These are phyloP conservation scores for Sugiyamaella marilandica DNA, from an alignment of 805 yeast genomes.

Conservation along the genomic window DNA sequence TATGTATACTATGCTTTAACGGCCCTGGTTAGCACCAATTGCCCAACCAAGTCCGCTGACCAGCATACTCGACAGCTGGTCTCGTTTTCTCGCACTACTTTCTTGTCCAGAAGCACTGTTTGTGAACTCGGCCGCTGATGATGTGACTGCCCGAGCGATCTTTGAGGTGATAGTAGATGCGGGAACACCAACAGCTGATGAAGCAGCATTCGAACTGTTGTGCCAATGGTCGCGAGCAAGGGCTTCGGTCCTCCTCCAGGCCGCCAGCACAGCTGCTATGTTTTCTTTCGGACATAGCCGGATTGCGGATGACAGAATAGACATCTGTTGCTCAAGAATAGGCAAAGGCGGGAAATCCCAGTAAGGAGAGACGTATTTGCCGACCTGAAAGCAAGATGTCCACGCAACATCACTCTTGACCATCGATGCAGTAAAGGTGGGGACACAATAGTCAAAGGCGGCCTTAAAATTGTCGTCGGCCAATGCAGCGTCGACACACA, in stretches of 20 bases:
- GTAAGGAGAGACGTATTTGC: conserved; percentile 49
- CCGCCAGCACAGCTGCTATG: conserved; percentile 50
- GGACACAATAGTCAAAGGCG: conserved; percentile 42
- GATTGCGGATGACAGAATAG: conserved; percentile 49
- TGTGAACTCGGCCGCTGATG: conserved; percentile 20
- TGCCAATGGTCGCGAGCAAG: conserved; percentile 11
- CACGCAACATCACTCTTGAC: conserved; percentile 38
- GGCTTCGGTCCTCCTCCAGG: conserved; percentile 43
- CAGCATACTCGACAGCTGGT: conserved; percentile 46
- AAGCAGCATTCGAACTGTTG: not conserved
- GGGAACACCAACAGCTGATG: conserved; percentile 1
- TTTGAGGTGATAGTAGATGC: conserved; percentile 13
- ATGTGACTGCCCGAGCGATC: conserved; percentile 21
- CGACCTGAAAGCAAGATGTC: conserved; percentile 72
- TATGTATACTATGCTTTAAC: too few species aligned
- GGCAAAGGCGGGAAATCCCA: conserved; percentile 40
- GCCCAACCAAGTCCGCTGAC: conserved; percentile 62
- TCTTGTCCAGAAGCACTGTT: conserved; percentile 20
- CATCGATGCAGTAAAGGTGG: conserved; percentile 17
- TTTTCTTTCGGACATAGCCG: conserved; percentile 51
- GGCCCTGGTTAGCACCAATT: conserved; percentile 44
- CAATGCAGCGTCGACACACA: conserved; percentile 65
- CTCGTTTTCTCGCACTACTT: conserved; percentile 27
- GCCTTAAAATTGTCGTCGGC: conserved; percentile 56
- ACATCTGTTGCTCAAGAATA: conserved; percentile 47